Base-by-base conservation (phyloP, 345 rosid genomes). In the Lepidium africanum region DNA sequence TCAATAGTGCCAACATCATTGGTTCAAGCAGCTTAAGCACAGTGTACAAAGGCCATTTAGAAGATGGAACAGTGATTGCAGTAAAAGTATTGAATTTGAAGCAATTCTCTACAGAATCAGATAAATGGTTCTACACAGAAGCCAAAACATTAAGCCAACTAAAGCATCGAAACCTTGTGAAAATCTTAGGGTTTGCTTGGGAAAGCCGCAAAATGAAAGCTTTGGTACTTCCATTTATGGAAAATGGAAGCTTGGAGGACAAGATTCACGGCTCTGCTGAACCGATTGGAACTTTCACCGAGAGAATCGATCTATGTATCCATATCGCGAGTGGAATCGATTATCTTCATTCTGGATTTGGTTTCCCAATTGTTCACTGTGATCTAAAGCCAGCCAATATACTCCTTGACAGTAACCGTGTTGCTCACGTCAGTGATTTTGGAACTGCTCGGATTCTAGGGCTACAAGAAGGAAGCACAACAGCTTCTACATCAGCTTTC, bases 381-480 rank as follows among this genome's bases (percentile, higher is more conserved):
- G 96, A 92, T 79, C 58, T 92, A 76, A 92, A 92, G 80, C 98
- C 95, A 41, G 84, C 96, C 38, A 92, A 92, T 75, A 53, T 92
- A 73, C 88, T 90, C 38, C 59, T 92, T 58, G 87, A 90, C 73
- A 75, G 72, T 40, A 78, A 84, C 5, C 81, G 87, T 78, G 80
- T 80, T 9, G 88, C 91, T 25, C 90, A 86, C 71, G 96, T 90
- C n/a, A 85, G 98, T 21, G 98, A 92, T 73, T 92, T 92, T n/a
- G 98, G 98, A 46, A 92, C 98, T 14, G 91, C 96, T 59, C 81
- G 93, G 43, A 87, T 92, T 54, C 80, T 90, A 27, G 90, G 85
- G 51, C 41, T 85, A 45, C 87, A 85, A 16, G 84, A 78, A 54
- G 87, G 81, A 45, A 81, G 66, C 40, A 80, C 71, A 59, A 62